Evolutionary conservation across 2,329 filamentous ascomycete species (phyloP).

Genomic region (Podosphaera xanthii): DNA sequence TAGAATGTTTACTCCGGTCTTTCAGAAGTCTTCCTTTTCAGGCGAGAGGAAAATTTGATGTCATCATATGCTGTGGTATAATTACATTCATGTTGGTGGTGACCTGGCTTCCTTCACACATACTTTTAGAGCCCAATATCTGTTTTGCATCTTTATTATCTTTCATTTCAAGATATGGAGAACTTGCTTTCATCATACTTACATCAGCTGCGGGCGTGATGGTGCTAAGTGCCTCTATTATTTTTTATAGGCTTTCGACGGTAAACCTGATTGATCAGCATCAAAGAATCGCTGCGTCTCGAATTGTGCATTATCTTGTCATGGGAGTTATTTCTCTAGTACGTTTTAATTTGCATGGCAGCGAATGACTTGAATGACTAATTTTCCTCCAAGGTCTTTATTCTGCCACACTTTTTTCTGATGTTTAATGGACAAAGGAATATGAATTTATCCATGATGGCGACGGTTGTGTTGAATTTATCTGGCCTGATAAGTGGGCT

Average conservation of each 20-base stretch:
- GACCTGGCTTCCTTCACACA: constrained; percentile 35
- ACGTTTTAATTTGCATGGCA: constrained; percentile 13
- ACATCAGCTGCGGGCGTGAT: constrained; percentile 27
- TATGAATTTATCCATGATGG: constrained; percentile 34
- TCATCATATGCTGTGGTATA: constrained; percentile 30
- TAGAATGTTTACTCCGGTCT: constrained; percentile 35
- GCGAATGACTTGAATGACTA: not conserved
- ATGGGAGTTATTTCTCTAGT: constrained; percentile 35
- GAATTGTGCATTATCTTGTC: constrained; percentile 42
- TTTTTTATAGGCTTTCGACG: constrained; percentile 33
- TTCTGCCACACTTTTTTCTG: constrained; percentile 40
- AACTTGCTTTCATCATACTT: constrained; percentile 31
- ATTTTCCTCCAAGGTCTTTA: constrained; percentile 22
- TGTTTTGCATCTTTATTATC: constrained; percentile 48
- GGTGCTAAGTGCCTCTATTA: constrained; percentile 25
- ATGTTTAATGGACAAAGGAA: constrained; percentile 25
- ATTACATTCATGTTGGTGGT: constrained; percentile 27
- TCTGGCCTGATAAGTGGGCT: constrained; percentile 42
- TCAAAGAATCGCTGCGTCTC: constrained; percentile 39
- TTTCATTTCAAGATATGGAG: constrained; percentile 39
- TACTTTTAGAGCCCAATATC: constrained; percentile 29
- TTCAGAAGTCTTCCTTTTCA: constrained; percentile 32
- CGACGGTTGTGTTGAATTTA: constrained; percentile 41
- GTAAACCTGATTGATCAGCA: constrained; percentile 30
- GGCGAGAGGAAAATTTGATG: constrained; percentile 33